These are phyloP conservation scores for Thuidium tamariscinum DNA, from an alignment of 225 moss, liverwort and hornwort species.

Conservation along the genomic window DNA sequence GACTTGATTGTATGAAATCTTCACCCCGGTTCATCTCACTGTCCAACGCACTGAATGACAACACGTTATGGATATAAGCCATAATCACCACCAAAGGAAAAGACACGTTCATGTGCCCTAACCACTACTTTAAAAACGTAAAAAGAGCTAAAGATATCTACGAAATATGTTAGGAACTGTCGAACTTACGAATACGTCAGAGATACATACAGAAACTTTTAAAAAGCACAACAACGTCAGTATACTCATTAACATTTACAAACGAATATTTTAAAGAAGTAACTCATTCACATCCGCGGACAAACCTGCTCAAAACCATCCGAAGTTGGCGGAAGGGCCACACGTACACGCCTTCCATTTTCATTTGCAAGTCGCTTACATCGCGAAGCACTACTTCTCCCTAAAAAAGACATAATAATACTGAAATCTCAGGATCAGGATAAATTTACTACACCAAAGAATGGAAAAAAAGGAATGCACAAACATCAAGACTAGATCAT, in stretches of 20 bases:
- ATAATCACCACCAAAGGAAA: neutral
- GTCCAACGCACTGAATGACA: constrained; percentile 55
- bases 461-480: neutral
- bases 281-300: neutral
- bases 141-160: neutral
- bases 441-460: neutral
- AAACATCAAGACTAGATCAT: neutral
- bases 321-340: constrained; percentile 96
- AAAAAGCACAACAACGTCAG: neutral
- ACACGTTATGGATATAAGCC: neutral
- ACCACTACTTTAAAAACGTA: neutral
- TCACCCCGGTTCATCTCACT: constrained; percentile 59
- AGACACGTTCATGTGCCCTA: neutral
- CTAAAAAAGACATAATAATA: constrained; percentile 8
- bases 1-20: constrained; percentile 81
- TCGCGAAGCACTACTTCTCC: constrained; percentile 91
- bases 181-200: neutral
- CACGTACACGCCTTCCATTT: constrained; percentile 93
- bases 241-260: neutral
- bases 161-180: neutral
- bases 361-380: constrained; percentile 89
- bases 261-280: neutral
- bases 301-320: constrained; percentile 88
- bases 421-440: neutral
- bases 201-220: neutral